phyloP scores from a whole-genome alignment of 192 early-diverging fungal species.

The Coemansia biformis region DNA sequence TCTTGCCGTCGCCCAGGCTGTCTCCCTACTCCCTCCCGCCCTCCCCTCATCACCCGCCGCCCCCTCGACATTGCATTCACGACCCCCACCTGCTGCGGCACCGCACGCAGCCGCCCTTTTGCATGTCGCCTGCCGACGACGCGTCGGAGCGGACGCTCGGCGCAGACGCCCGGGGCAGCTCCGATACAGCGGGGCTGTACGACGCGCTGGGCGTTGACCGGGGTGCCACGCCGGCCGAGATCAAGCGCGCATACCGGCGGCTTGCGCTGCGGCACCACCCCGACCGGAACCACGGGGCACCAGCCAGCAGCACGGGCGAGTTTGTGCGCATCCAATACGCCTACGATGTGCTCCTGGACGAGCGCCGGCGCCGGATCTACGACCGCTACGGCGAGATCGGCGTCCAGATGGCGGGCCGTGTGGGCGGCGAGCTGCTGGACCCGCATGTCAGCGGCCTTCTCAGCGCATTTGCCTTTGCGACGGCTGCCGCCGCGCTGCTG shows the following conservation, averaged over 20 bases:
- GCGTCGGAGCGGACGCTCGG: conserved; percentile 30
- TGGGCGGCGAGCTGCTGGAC: conserved; percentile 63
- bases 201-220: conserved; percentile 72
- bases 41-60: background rate
- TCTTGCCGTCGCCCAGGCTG: too few species aligned
- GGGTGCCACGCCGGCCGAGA: conserved; percentile 64
- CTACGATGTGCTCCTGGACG: conserved; percentile 70
- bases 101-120: too few species aligned
- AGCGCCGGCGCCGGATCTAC: conserved; percentile 81
- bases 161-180: conserved; percentile 3
- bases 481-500: conserved; percentile 54
- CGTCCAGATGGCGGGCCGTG: conserved; percentile 65
- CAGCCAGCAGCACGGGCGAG: conserved; percentile 57
- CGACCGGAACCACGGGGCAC: conserved; percentile 71
- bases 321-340: conserved; percentile 86
- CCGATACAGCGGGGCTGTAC: conserved; percentile 69
- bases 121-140: conserved; percentile 16
- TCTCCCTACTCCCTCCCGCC: background rate
- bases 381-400: conserved; percentile 84
- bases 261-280: conserved; percentile 86
- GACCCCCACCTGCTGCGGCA: too few species aligned
- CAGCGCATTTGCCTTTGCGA: conserved; percentile 54
- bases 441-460: conserved; percentile 61
- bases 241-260: conserved; percentile 75
- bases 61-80: too few species aligned